Conservation (phyloP, 257 asterid species). For the Handroanthus guayacan region DNA sequence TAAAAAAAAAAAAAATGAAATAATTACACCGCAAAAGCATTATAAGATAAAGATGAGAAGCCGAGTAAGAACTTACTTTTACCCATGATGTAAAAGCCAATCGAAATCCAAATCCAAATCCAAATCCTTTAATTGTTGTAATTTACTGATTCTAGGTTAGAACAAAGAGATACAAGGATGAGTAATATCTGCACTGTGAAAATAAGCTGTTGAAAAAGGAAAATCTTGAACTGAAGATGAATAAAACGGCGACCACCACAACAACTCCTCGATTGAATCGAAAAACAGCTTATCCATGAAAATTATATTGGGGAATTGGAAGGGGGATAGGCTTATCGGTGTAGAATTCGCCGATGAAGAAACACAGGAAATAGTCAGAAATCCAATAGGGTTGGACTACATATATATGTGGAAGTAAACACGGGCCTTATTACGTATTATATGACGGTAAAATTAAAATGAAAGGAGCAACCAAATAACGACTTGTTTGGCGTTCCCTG, state of each 20-base stretch:
- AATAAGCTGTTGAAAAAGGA: constrained; percentile 41
- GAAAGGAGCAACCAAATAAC: not conserved
- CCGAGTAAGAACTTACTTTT: constrained; percentile 58
- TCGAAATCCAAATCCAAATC: constrained; percentile 29
- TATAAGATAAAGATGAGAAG: not conserved
- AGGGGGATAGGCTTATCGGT: not conserved
- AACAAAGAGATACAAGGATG: constrained; percentile 48
- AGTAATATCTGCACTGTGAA: constrained; percentile 52
- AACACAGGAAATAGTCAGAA: constrained; percentile 9
- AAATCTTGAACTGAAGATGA: constrained; percentile 44
- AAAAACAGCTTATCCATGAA: constrained; percentile 50
- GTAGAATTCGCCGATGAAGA: not conserved
- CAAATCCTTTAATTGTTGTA: not conserved
- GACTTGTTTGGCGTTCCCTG: constrained; percentile 24
- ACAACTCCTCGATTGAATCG: constrained; percentile 42
- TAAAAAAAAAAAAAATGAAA: constrained; percentile 8
- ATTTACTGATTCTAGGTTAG: constrained; percentile 39
- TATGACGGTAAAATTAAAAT: too few species aligned
- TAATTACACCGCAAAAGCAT: constrained; percentile 11
- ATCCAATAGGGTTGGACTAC: not conserved
- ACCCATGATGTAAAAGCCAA: constrained; percentile 68
- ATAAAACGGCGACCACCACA: constrained; percentile 26
- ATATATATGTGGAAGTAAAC: not conserved
- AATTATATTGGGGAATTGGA: not conserved
- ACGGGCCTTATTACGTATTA: not conserved